Conservation (phyloP, 768 basidiomycete genomes). For the Phlebiopsis flavidoalba region DNA sequence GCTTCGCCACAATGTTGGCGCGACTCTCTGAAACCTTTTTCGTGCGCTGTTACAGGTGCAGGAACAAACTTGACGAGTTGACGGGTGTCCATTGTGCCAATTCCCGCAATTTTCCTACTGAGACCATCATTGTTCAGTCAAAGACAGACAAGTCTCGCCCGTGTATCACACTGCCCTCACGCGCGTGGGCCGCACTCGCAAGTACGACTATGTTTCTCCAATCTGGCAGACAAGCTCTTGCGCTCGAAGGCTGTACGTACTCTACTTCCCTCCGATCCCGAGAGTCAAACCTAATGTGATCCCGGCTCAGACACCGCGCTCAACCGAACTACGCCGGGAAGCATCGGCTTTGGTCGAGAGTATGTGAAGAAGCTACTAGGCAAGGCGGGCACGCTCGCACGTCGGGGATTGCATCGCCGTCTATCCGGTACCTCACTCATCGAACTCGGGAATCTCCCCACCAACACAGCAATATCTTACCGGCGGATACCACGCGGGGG, state of each 20-base stretch:
- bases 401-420: constrained; percentile 59
- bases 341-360: constrained; percentile 60
- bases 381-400: constrained; percentile 57
- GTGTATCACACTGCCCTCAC: constrained; percentile 39
- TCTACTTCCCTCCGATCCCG: neutral
- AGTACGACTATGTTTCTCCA: constrained; percentile 31
- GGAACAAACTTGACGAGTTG: constrained; percentile 36
- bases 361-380: constrained; percentile 51
- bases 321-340: constrained; percentile 66
- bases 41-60: constrained; percentile 30
- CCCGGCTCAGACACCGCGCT: constrained; percentile 42
- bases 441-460: constrained; percentile 41
- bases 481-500: constrained; percentile 72
- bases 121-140: constrained; percentile 47
- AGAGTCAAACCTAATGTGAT: neutral
- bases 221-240: constrained; percentile 39
- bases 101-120: constrained; percentile 46
- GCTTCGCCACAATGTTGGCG: neutral
- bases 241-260: constrained; percentile 56
- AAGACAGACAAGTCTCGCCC: constrained; percentile 23
- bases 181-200: constrained; percentile 13
- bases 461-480: constrained; percentile 48
- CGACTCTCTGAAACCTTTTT: neutral
- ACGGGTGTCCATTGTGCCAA: constrained; percentile 38
- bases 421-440: constrained; percentile 48